Conservation (phyloP, 1,284 basidiomycete species). For the Thecaphora thlaspeos region DNA sequence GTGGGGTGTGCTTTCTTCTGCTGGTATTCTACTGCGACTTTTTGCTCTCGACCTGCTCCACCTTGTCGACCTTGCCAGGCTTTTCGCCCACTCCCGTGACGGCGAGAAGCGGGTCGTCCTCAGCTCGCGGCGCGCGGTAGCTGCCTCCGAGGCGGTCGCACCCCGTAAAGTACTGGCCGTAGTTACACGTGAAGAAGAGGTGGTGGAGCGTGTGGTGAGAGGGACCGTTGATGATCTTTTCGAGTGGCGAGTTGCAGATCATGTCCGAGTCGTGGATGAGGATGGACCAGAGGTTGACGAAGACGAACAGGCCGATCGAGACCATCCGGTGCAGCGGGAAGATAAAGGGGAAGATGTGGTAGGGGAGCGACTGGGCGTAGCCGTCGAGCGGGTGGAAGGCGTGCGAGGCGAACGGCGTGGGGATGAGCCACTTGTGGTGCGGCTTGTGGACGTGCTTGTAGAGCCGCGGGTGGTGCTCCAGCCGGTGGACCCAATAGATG, state of each 20-base stretch:
- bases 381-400: conserved; percentile 97
- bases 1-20: no score
- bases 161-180: conserved; percentile 93
- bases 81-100: conserved; percentile 20
- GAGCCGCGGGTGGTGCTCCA: conserved; percentile 78
- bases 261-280: conserved; percentile 98
- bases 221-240: conserved; percentile 91
- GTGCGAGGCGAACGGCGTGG: conserved; percentile 92
- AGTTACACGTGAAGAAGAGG: conserved; percentile 92
- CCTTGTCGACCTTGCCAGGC: conserved; percentile 4
- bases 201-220: conserved; percentile 97
- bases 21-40: conserved; percentile 21
- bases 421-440: conserved; percentile 98
- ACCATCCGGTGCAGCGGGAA: conserved; percentile 75
- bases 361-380: conserved; percentile 87
- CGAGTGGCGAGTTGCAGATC: conserved; percentile 87
- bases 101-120: conserved; percentile 78
- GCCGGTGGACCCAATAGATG: conserved; percentile 94
- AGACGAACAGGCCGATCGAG: conserved; percentile 55
- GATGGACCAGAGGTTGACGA: conserved; percentile 56
- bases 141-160: conserved; percentile 81
- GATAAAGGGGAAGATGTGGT: conserved; percentile 87
- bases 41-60: conserved; percentile 11
- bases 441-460: conserved; percentile 94
- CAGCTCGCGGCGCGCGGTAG: conserved; percentile 79